Evolutionary conservation across 1,284 basidiomycete genomes (phyloP), one percentile per base, ranked within the genome.

Genomic region (Gymnopus androsaceus): DNA sequence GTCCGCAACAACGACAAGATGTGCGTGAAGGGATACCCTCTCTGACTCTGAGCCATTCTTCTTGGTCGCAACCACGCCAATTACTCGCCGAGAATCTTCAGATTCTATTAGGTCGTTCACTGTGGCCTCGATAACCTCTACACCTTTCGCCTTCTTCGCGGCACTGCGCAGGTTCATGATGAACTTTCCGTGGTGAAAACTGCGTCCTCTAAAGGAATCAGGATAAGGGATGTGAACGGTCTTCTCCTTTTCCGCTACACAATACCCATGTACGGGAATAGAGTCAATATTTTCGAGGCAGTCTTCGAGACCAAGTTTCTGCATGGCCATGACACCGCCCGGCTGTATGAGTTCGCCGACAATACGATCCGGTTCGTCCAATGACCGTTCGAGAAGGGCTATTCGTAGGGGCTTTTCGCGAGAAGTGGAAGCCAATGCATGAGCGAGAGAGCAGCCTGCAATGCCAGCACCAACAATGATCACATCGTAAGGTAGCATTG

Each of bases 331-430:
- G 19, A 95, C 87, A 4, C 97, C 97, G 1, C 92, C 95, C 0
- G 97, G 97, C 67, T 99, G 96, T 19, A 99, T 78, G 1, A 99
- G 85, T 73, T 99, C 97, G 34, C 97, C 96, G 36, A 99, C 96
- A 64, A 99, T 98, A 23, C 96, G 84, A 78, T 98, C 94, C 0
- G 97, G 96, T 70, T 95, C 90, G 0, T 87, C 79, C 11, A 98
- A 80, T 37, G 96, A 96, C 45, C 95, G 84, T 73, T 97, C 94
- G 58, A 97, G 75, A 2, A 96, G 74, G 19, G 88, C 87, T 59
- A 95, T 86, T n/a, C 83, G 84, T 30, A 95, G 79, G 1, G 87
- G 87, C 52, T 76, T 75, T 19, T 71, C 54, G 54, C 81, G 79
- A 8, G 74, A 67, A 41, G 78, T 65, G 0, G 78, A 79, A 5